Percentiles rank a stretch among this genome's conserved stretches.
Evolutionary conservation across 768 basidiomycete genomes (phyloP).

Genomic region (Porphyrellus cyaneotinctus): DNA sequence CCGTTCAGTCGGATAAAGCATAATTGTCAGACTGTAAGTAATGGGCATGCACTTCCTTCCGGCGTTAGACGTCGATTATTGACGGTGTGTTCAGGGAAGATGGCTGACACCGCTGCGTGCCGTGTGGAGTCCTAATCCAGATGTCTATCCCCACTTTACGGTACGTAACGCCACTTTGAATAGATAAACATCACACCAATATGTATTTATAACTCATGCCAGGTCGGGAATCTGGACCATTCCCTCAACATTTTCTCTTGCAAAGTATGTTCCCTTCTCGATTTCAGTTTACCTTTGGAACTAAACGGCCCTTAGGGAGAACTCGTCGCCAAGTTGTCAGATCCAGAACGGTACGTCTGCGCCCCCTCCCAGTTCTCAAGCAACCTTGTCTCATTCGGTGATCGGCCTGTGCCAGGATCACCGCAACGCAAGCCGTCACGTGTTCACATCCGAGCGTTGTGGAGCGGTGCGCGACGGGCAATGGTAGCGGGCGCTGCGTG

Average conservation of each 20-base stretch:
- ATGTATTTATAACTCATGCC: neutral
- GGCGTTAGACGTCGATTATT: neutral
- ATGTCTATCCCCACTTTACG: constrained; percentile 80
- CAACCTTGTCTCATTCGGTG: neutral
- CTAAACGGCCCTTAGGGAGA: constrained; percentile 50
- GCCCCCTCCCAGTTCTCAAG: neutral
- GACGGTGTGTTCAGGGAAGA: constrained; percentile 50
- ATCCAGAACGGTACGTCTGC: constrained; percentile 47
- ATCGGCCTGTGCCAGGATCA: constrained; percentile 44
- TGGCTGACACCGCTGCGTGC: constrained; percentile 79
- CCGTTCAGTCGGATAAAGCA: constrained; percentile 64
- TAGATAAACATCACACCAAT: neutral
- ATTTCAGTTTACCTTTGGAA: neutral
- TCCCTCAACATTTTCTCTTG: constrained; percentile 69
- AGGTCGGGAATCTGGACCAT: constrained; percentile 81
- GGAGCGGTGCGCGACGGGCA: constrained; percentile 73
- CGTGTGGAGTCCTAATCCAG: constrained; percentile 74
- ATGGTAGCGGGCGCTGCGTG: constrained; percentile 74
- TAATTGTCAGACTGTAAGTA: constrained; percentile 74
- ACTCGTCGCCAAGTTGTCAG: constrained; percentile 57
- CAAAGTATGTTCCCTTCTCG: constrained; percentile 43
- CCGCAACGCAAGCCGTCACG: constrained; percentile 87
- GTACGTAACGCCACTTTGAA: constrained; percentile 37
- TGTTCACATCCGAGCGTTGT: constrained; percentile 75
- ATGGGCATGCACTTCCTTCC: neutral